These are phyloP conservation scores for Neonectria magnoliae DNA, from an alignment of 2,329 filamentous ascomycete genomes.

Conservation along the genomic window DNA sequence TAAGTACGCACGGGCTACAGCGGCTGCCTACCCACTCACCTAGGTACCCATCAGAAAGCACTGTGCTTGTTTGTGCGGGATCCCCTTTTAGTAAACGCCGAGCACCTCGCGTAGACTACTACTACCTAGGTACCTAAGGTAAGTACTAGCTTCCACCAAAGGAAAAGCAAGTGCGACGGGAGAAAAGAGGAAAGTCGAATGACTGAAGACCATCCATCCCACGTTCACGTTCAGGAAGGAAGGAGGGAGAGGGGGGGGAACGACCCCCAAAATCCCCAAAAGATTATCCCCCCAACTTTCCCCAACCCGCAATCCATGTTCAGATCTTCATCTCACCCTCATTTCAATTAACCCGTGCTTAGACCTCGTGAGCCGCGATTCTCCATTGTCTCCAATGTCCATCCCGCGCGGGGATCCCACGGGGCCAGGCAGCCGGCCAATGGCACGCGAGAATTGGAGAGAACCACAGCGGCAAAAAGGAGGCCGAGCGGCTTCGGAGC, in stretches of 20 bases:
- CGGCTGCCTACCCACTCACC: too few species aligned
- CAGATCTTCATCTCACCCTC: conserved; percentile 2
- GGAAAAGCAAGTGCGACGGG: neutral
- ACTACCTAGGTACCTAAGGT: too few species aligned
- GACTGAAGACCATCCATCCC: too few species aligned
- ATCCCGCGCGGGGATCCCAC: neutral
- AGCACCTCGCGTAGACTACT: too few species aligned
- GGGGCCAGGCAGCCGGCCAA: neutral
- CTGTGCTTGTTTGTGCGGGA: too few species aligned
- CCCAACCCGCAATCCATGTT: neutral
- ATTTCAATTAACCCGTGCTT: neutral
- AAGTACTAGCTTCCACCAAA: too few species aligned
- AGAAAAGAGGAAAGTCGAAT: neutral
- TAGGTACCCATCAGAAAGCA: too few species aligned
- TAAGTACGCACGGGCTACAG: too few species aligned
- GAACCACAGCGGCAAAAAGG: conserved; percentile 1
- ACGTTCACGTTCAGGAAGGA: too few species aligned
- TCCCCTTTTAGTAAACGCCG: too few species aligned
- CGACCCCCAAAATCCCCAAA: conserved; percentile 6
- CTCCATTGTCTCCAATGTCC: conserved; percentile 1
- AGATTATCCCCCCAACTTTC: conserved; percentile 1
- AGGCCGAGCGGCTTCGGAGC: conserved; percentile 3
- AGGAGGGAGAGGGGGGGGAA: too few species aligned
- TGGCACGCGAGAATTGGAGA: neutral
- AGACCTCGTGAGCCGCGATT: conserved; percentile 13